These are phyloP conservation scores for Boletus fagicola DNA, from an alignment of 768 basidiomycete genomes.

Conservation along the genomic window DNA sequence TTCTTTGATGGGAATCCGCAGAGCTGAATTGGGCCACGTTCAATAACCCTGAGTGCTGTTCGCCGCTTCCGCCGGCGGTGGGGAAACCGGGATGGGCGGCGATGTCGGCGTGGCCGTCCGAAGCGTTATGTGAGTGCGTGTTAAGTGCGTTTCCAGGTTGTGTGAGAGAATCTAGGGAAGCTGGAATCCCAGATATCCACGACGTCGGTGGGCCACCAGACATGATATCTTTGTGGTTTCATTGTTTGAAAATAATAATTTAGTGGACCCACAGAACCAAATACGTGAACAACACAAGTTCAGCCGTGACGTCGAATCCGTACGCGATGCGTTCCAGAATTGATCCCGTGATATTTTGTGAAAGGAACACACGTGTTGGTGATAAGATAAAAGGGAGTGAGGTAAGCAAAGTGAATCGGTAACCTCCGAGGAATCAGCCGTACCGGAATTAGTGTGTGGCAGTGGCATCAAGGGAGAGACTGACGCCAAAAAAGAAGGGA, in stretches of 20 bases:
- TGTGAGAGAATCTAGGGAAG: constrained; percentile 15
- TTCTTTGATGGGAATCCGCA: constrained; percentile 13
- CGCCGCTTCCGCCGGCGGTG: constrained; percentile 14
- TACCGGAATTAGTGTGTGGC: not conserved
- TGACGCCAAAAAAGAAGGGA: not conserved
- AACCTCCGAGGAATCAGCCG: constrained; percentile 12
- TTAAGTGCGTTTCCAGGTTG: constrained; percentile 6
- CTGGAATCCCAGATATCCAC: constrained; percentile 12
- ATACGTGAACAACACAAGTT: constrained; percentile 27
- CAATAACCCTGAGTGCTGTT: constrained; percentile 10
- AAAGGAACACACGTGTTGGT: not conserved
- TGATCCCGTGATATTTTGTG: constrained; percentile 5
- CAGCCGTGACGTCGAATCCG: constrained; percentile 1
- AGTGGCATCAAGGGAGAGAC: not conserved
- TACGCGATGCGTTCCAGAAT: constrained; percentile 17
- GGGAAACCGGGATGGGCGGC: constrained; percentile 13
- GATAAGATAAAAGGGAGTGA: constrained; percentile 26
- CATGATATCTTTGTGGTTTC: constrained; percentile 26
- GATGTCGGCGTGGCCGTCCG: constrained; percentile 23
- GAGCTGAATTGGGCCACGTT: constrained; percentile 13
- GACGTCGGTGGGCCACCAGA: constrained; percentile 20
- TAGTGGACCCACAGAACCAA: constrained; percentile 36
- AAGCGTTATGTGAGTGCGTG: constrained; percentile 12
- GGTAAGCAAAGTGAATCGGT: constrained; percentile 19
- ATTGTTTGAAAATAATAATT: constrained; percentile 27